A percentile compares a stretch with the other conserved stretches of the same genome.
Conservation (phyloP, 352 stramenopile species). For the Globisporangium abappressorium region DNA sequence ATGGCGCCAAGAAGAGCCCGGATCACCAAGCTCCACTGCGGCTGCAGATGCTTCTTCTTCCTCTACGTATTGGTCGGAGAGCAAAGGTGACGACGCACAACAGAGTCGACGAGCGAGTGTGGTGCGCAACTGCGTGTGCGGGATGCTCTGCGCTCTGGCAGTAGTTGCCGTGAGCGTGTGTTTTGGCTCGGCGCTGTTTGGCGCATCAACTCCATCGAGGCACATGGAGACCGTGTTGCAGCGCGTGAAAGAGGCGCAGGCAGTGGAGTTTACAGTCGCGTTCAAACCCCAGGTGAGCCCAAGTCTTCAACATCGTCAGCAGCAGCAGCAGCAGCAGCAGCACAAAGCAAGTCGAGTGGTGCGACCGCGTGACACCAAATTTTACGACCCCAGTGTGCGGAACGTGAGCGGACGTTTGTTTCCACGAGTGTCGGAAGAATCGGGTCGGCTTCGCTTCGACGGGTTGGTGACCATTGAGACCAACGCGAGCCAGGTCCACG, state of each 20-base stretch:
- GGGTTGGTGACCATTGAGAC: constrained; percentile 26
- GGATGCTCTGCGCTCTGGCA: constrained; percentile 27
- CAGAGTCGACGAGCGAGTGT: constrained; percentile 20
- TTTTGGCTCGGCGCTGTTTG: constrained; percentile 25
- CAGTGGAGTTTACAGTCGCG: constrained; percentile 34
- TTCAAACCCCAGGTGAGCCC: constrained; percentile 5
- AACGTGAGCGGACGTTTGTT: constrained; percentile 19
- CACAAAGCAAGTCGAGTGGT: not conserved
- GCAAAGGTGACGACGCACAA: not conserved
- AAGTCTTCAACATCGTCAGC: not conserved
- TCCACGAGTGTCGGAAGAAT: constrained; percentile 34
- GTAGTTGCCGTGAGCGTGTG: constrained; percentile 29
- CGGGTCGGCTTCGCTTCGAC: constrained; percentile 38
- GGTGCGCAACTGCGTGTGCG: constrained; percentile 24
- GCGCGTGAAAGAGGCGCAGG: constrained; percentile 22
- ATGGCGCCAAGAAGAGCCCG: not conserved
- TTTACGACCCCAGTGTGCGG: not conserved
- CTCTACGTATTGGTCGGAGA: not conserved
- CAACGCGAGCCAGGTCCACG: constrained; percentile 21
- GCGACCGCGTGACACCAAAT: not conserved
- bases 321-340: not conserved
- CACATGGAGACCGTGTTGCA: constrained; percentile 26
- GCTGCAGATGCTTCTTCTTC: not conserved
- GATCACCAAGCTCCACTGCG: not conserved
- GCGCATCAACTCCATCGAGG: constrained; percentile 18